Percentiles rank a stretch among this genome's conserved stretches.
Evolutionary conservation across 1,139 yeast species (phyloP).

Genomic region (Suhomyces guaymorum): DNA sequence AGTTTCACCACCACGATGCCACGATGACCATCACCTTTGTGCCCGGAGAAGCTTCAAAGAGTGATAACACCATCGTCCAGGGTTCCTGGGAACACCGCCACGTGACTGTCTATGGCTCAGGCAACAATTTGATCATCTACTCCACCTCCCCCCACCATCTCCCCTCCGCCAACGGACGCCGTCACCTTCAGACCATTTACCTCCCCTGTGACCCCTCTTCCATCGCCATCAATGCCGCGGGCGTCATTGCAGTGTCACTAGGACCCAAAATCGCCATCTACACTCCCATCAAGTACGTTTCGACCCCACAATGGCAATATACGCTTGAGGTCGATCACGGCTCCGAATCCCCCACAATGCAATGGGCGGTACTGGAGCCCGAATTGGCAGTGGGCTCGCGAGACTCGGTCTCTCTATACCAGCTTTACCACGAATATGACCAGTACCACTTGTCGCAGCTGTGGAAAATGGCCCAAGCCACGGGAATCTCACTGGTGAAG

Average conservation of each 20-base stretch:
- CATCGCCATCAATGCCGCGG: conserved; percentile 64
- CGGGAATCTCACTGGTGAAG: conserved; percentile 53
- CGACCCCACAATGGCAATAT: conserved; percentile 50
- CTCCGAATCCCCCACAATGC: conserved; percentile 49
- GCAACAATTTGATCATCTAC: conserved; percentile 73
- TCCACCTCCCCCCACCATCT: conserved; percentile 17
- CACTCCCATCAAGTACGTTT: conserved; percentile 48
- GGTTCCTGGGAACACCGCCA: conserved; percentile 68
- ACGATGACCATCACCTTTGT: conserved; percentile 68
- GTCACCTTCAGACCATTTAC: conserved; percentile 72
- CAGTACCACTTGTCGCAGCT: conserved; percentile 30
- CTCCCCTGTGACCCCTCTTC: conserved; percentile 66
- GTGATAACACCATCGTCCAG: conserved; percentile 58
- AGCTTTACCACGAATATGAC: conserved; percentile 49
- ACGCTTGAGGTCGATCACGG: conserved; percentile 21
- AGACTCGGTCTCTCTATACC: conserved; percentile 52
- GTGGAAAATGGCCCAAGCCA: conserved; percentile 60
- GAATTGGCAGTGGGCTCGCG: conserved; percentile 67
- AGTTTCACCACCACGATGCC: neutral
- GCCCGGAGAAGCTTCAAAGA: conserved; percentile 80
- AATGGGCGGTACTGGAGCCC: conserved; percentile 63
- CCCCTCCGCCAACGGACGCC: conserved; percentile 15
- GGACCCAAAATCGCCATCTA: conserved; percentile 35
- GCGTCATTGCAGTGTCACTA: conserved; percentile 53
- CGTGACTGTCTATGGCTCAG: conserved; percentile 78